Base-by-base conservation (phyloP, 1,284 basidiomycete species). In the Boletellus deceptivus region DNA sequence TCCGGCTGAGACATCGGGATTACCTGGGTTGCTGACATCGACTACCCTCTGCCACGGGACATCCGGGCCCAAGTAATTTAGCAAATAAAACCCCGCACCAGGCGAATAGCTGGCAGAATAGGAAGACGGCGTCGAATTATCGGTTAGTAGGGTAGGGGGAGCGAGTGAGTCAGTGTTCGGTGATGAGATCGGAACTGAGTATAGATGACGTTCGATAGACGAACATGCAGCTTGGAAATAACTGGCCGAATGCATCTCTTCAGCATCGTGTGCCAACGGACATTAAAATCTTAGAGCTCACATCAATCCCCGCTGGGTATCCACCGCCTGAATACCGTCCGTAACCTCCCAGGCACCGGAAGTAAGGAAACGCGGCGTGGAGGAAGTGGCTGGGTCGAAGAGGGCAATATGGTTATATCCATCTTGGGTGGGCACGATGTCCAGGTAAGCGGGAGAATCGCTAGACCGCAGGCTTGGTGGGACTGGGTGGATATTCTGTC, bases 401-500 rank as follows among this genome's bases (percentile, higher is more conserved):
- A 93, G 78, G 1, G 93, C 94, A 60, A 97, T 84, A 63, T 97
- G 94, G 60, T 91, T 87, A 73, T 79, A 97, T 0, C 94, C 94
- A 17, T 88, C 79, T 22, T 74, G 61, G 22, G 81, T 83, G 11
- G 93, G 91, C 4, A 94, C 80, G 55, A 98, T 79, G 65, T 98
- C 94, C 39, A 98, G 76, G 69, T 97, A 98, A 13, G 89, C 89
- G 13, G 75, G 63, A 10, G 70, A 59, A 35, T 73, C 73, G 2
- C 73, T 70, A 6, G 70, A 67, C 59, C 75, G 68, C 52, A 80
- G 57, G 57, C 63, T 59, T 53, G 63, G 54, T 16, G 82, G 77
- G 16, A 91, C 70, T 2, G 83, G 79, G 52, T 77, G 73, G 37
- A 90, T 80, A 25, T 72, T 75, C 72, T 89, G 87, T 11, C 68